These are phyloP conservation scores for Volvariella volvacea DNA, from an alignment of 1,284 basidiomycete species.

Conservation along the genomic window DNA sequence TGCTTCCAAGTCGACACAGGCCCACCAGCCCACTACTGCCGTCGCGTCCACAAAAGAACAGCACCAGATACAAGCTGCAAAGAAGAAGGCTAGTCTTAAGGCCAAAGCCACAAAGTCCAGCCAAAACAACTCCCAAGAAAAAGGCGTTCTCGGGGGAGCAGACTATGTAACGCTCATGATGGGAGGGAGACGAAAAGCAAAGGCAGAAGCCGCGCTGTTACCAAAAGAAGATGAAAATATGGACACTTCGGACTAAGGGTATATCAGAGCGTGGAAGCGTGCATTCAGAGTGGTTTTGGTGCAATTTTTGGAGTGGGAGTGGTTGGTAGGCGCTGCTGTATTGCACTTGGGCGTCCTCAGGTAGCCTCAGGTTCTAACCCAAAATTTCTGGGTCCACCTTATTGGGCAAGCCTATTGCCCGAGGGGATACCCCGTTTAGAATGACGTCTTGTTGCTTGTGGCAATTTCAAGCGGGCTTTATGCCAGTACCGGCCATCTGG, in stretches of 20 bases:
- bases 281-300: no score
- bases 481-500: no score
- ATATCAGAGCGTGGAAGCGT: no score
- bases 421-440: no score
- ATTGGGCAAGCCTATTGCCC: no score
- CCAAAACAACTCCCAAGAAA: conserved; percentile 20
- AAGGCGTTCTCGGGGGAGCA: conserved; percentile 59
- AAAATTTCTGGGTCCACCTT: no score
- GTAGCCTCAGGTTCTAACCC: no score
- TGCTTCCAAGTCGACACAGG: conserved; percentile 10
- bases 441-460: no score
- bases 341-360: no score
- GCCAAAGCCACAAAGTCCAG: conserved; percentile 32
- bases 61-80: conserved; percentile 25
- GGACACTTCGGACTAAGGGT: no score
- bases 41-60: conserved; percentile 11
- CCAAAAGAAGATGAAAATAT: conserved; percentile 16
- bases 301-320: conserved; percentile 1
- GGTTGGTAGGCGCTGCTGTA: no score
- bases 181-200: conserved; percentile 60
- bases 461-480: no score
- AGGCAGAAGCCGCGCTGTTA: conserved; percentile 57
- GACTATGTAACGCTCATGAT: conserved; percentile 70
- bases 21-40: conserved; percentile 11
- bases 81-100: conserved; percentile 44